Conservation (phyloP, 164 flowering plant genomes). For the Pachysandra terminalis region DNA sequence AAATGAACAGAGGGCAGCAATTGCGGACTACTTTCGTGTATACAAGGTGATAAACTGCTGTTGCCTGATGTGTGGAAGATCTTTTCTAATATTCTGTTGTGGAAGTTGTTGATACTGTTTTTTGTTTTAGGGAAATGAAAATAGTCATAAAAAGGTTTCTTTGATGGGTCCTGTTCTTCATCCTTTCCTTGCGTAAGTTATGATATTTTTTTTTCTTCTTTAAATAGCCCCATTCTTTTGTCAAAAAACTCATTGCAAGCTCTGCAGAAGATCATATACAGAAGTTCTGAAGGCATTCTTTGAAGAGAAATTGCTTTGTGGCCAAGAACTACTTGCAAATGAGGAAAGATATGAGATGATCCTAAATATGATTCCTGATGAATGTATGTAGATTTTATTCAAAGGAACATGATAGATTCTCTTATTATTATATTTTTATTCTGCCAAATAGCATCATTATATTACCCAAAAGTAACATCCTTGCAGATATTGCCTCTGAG, state of each 20-base stretch:
- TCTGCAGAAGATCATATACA: conserved; percentile 77
- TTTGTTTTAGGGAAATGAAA: conserved; percentile 75
- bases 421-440: no score
- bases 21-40: conserved; percentile 84
- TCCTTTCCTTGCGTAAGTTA: conserved; percentile 87
- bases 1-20: conserved; percentile 86
- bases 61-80: background rate
- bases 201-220: background rate
- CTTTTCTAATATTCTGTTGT: background rate
- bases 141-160: conserved; percentile 65
- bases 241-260: conserved; percentile 7
- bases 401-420: no score
- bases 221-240: background rate
- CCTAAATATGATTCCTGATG: conserved; percentile 88
- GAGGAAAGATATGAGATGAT: conserved; percentile 83
- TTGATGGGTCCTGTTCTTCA: conserved; percentile 64
- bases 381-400: conserved; percentile 38
- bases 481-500: conserved; percentile 79
- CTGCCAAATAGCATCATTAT: no score
- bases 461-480: conserved; percentile 3
- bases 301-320: conserved; percentile 55
- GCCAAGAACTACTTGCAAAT: conserved; percentile 55
- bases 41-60: conserved; percentile 57
- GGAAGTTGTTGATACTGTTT: conserved; percentile 10
- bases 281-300: conserved; percentile 68